phyloP scores from a whole-genome alignment of 2,329 filamentous ascomycete species.

The Knufia fluminis region DNA sequence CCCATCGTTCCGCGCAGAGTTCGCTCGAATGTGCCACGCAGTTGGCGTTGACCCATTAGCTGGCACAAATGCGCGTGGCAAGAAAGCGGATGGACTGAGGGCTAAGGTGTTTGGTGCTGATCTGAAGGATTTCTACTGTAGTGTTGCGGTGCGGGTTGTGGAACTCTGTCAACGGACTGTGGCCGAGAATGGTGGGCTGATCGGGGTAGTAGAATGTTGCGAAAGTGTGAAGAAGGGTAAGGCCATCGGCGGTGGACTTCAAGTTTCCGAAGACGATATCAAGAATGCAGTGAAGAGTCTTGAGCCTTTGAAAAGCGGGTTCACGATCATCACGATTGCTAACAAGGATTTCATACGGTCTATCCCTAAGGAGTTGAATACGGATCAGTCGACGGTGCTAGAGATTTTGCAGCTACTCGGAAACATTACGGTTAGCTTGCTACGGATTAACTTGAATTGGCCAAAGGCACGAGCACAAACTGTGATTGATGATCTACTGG shows the following conservation, averaged over 20 bases:
- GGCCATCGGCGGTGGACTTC: conserved; percentile 64
- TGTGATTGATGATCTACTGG: conserved; percentile 79
- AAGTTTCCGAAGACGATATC: conserved; percentile 87
- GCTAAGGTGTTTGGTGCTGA: conserved; percentile 81
- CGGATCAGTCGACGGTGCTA: conserved; percentile 82
- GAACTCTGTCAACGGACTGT: conserved; percentile 82
- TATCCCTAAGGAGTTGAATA: conserved; percentile 89
- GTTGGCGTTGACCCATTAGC: conserved; percentile 94
- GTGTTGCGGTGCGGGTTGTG: conserved; percentile 88
- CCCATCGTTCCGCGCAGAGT: conserved; percentile 89
- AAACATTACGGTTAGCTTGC: conserved; percentile 81
- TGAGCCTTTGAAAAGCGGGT: conserved; percentile 77
- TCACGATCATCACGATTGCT: conserved; percentile 75
- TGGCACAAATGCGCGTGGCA: conserved; percentile 46
- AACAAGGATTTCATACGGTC: conserved; percentile 80
- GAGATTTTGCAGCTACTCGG: conserved; percentile 86
- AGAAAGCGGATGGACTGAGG: conserved; percentile 65
- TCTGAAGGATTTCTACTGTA: conserved; percentile 98
- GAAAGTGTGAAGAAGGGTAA: conserved; percentile 64
- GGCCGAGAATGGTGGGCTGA: conserved; percentile 83
- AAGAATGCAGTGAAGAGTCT: conserved; percentile 80
- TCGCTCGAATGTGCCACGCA: conserved; percentile 94
- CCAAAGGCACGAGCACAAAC: conserved; percentile 75
- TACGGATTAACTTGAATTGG: conserved; percentile 80
- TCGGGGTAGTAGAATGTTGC: conserved; percentile 71